These are phyloP conservation scores for Aspergillus heteromorphus DNA, from an alignment of 495 filamentous ascomycete genomes.

Conservation along the genomic window DNA sequence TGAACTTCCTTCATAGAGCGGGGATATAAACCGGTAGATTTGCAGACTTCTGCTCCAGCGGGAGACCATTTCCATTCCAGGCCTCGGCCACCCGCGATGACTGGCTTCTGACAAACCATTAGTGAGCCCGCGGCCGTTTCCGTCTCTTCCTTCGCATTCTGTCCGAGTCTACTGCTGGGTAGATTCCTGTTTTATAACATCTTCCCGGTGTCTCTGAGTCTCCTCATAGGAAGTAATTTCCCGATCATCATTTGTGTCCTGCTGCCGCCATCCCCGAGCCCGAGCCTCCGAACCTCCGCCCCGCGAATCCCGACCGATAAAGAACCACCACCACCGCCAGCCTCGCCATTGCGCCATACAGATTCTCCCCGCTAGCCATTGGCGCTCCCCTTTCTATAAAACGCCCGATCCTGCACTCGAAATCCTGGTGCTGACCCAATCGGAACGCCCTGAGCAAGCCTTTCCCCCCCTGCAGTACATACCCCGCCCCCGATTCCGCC, in stretches of 20 bases:
- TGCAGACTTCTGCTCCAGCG: too few relatives aligned
- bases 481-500: background rate
- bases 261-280: background rate
- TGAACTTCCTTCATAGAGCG: background rate
- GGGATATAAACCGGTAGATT: background rate
- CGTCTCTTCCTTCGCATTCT: constrained; percentile 2
- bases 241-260: too few relatives aligned
- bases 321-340: background rate
- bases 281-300: constrained; percentile 1
- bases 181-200: too few relatives aligned
- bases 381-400: background rate
- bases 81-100: constrained; percentile 7
- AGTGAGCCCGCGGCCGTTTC: constrained; percentile 1
- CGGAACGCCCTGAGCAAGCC: background rate
- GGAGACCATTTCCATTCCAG: background rate
- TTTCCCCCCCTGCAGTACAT: background rate
- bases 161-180: background rate
- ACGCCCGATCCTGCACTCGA: background rate
- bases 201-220: background rate
- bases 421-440: background rate
- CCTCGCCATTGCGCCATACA: background rate
- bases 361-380: background rate
- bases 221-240: too few relatives aligned
- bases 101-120: constrained; percentile 14
- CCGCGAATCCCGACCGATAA: background rate